A percentile compares a stretch with the other conserved stretches of the same genome.
Conservation (phyloP, 257 asterid species). For the Scutellaria baicalensis region DNA sequence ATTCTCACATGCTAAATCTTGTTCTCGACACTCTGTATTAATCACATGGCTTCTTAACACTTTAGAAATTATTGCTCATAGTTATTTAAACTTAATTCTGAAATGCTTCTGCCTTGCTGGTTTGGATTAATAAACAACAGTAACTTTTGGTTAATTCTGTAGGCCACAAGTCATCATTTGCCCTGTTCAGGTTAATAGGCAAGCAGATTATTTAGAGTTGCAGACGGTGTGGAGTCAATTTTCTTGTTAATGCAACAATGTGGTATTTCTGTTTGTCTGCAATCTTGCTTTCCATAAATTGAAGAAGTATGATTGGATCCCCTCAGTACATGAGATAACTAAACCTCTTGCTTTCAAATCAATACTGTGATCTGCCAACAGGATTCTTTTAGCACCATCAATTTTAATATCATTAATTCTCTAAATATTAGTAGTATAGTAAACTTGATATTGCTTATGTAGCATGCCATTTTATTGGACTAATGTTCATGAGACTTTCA, state of each 20-base stretch:
- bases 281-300: neutral
- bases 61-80: neutral
- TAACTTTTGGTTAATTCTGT: neutral
- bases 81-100: neutral
- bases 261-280: neutral
- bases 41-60: neutral
- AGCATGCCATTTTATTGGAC: constrained; percentile 9
- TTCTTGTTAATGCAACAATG: neutral
- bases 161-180: neutral
- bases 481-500: constrained; percentile 19
- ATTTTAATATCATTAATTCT: neutral
- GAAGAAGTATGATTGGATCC: neutral
- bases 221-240: neutral
- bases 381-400: neutral
- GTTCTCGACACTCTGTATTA: neutral
- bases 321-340: neutral
- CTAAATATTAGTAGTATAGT: neutral
- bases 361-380: neutral
- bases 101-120: neutral
- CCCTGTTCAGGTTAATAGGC: neutral
- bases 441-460: constrained; percentile 9
- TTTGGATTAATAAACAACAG: neutral
- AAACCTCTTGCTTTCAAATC: neutral
- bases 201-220: neutral
- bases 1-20: neutral